Base-by-base conservation (phyloP, 805 yeast genomes). In the Suhomyces prunicola region DNA sequence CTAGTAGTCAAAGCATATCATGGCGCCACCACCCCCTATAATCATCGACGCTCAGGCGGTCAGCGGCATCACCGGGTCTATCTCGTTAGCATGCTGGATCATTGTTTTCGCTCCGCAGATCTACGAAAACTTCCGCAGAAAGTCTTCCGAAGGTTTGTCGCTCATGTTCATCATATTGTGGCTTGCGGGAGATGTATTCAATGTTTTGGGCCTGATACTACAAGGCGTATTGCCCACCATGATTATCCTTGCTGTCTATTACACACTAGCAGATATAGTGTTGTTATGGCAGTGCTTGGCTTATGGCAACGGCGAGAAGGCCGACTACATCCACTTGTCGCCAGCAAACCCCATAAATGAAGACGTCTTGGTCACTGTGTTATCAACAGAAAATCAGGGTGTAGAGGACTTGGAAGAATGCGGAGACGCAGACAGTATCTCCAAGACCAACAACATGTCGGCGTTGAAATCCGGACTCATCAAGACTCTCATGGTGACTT, bases 81-180 rank as follows among this genome's bases (percentile, higher is more conserved):
- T 94, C 35, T 93, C 98, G 17, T 82, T 93, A 46, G 96, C 97
- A 13, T 94, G 97, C 68, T 93, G 99, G 99, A 87, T 94, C 54
- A 92, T 94, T 47, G 99, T 93, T 15, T 93, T 94, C 76, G 96
- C 96, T 39, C 98, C 98, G 9, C 98, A 93, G 67, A 87, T 94
- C 45, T 92, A 90, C 69, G 97, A 94, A 66, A 93, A 92, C 59
- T 91, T 89, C 64, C 78, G 80, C 55, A 76, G 98, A 64, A 86
- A 89, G 68, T 84, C 91, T 35, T 85, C 96, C 6, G 97, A 94
- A 51, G 97, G 98, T 5, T 78, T 94, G 17, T 91, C 97, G 6
- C 70, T 92, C 40, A 75, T 88, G 57, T 94, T 94, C 69, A 89
- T 94, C 19, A 80, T 90, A 6, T 77, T 94, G 24, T 94, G 99